Conservation (phyloP, 768 basidiomycete genomes). For the Leccinum rimulosum region DNA sequence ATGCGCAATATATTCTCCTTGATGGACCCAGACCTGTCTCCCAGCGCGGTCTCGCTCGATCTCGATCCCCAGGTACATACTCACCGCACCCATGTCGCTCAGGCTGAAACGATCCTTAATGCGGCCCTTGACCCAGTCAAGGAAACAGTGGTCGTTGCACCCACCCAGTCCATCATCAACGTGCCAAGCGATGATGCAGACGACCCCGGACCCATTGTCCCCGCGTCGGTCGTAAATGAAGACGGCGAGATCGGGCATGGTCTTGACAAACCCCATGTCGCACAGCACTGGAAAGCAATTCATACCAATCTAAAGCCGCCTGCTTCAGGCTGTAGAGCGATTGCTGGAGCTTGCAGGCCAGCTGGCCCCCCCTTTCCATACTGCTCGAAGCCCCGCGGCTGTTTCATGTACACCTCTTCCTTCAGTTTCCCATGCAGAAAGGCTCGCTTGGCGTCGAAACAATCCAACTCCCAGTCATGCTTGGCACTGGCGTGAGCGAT, state of each 20-base stretch:
- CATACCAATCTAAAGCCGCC: background rate
- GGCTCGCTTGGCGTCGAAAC: conserved; percentile 2
- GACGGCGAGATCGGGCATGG: background rate
- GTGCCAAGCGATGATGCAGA: background rate
- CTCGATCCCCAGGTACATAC: background rate
- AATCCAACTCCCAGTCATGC: conserved; percentile 7
- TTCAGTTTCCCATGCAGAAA: conserved; percentile 6
- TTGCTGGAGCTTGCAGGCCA: background rate
- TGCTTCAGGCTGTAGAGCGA: background rate
- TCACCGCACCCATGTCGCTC: background rate
- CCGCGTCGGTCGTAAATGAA: background rate
- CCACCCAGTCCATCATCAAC: background rate
- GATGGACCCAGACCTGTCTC: no score
- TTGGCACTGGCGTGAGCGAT: background rate
- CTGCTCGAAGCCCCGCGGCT: conserved; percentile 32
- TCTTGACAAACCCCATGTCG: background rate
- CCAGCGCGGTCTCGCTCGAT: background rate
- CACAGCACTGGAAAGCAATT: background rate
- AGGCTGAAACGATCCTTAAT: background rate
- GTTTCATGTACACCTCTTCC: conserved; percentile 35
- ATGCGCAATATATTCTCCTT: no score
- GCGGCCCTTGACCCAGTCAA: background rate
- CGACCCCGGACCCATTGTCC: background rate
- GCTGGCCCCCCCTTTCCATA: background rate
- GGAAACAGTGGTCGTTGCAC: background rate